phyloP scores from a whole-genome alignment of 352 stramenopile species.

The Pythium vanterpoolii region DNA sequence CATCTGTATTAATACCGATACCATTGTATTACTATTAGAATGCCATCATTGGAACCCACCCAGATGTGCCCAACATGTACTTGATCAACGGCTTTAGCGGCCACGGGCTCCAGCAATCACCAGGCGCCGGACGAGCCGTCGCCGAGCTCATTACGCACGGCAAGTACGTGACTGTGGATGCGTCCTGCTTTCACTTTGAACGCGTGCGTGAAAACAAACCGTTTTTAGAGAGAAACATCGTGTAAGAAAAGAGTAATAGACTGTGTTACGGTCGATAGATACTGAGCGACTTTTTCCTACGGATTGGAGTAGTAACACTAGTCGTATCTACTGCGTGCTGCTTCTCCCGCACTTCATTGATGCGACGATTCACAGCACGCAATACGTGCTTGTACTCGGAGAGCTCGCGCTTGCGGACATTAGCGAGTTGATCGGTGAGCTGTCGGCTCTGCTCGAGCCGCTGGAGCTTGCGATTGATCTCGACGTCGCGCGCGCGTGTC shows the following conservation, averaged over 20 bases:
- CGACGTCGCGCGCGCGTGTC: conserved; percentile 35
- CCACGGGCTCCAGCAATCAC: conserved; percentile 77
- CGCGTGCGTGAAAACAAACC: conserved; percentile 65
- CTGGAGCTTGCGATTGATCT: conserved; percentile 29
- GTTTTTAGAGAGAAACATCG: conserved; percentile 74
- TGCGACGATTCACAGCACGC: conserved; percentile 47
- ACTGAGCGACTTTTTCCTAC: conserved; percentile 38
- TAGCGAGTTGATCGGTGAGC: conserved; percentile 50
- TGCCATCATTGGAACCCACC: conserved; percentile 76
- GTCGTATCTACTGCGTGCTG: conserved; percentile 4
- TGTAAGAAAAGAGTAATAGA: conserved; percentile 35
- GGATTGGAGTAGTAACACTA: neutral
- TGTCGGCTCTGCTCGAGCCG: conserved; percentile 40
- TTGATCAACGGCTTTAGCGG: conserved; percentile 84
- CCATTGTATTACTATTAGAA: conserved; percentile 37
- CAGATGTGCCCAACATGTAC: conserved; percentile 79
- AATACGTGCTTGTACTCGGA: conserved; percentile 65
- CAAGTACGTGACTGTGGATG: conserved; percentile 72
- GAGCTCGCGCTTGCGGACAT: conserved; percentile 48
- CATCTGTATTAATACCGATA: neutral
- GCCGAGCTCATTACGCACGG: conserved; percentile 71
- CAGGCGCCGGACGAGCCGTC: conserved; percentile 69
- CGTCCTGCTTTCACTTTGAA: conserved; percentile 66
- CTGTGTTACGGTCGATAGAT: conserved; percentile 54
- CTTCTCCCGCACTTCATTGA: conserved; percentile 50